Conservation (phyloP, 1,139 yeast species). For the Hansenula anomala region DNA sequence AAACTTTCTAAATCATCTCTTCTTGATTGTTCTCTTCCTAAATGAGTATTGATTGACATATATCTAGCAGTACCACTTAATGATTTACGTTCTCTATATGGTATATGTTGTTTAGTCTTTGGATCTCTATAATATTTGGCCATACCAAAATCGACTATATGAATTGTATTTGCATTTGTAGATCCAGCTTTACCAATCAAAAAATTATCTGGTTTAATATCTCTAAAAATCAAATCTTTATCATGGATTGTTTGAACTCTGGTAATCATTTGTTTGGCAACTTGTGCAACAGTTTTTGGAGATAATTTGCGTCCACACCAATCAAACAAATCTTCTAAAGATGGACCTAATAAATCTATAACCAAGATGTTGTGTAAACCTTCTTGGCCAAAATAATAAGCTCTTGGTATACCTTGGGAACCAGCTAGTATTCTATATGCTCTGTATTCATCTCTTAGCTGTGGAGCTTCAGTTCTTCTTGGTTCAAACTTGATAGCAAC, state of each 20-base stretch:
- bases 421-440: constrained; percentile 64
- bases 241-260: constrained; percentile 64
- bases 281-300: constrained; percentile 68
- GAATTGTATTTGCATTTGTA: constrained; percentile 71
- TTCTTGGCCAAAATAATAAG: constrained; percentile 77
- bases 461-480: constrained; percentile 77
- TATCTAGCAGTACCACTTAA: constrained; percentile 98
- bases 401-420: constrained; percentile 63
- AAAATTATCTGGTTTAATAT: constrained; percentile 74
- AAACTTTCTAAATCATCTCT: constrained; percentile 95
- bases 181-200: constrained; percentile 65
- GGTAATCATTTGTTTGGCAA: constrained; percentile 70
- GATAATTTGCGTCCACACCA: constrained; percentile 75
- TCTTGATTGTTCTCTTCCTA: constrained; percentile 95
- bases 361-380: constrained; percentile 73
- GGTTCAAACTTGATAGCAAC: constrained; percentile 83
- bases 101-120: constrained; percentile 91
- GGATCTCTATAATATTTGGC: constrained; percentile 97
- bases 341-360: constrained; percentile 71
- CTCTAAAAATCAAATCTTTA: constrained; percentile 68
- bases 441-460: constrained; percentile 70
- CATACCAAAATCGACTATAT: constrained; percentile 94
- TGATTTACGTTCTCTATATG: constrained; percentile 93
- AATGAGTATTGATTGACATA: constrained; percentile 91
- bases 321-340: constrained; percentile 72